Percentiles rank a stretch among this genome's conserved stretches.
Conservation (phyloP, 164 flowering plant genomes). For the Warburgia ugandensis region DNA sequence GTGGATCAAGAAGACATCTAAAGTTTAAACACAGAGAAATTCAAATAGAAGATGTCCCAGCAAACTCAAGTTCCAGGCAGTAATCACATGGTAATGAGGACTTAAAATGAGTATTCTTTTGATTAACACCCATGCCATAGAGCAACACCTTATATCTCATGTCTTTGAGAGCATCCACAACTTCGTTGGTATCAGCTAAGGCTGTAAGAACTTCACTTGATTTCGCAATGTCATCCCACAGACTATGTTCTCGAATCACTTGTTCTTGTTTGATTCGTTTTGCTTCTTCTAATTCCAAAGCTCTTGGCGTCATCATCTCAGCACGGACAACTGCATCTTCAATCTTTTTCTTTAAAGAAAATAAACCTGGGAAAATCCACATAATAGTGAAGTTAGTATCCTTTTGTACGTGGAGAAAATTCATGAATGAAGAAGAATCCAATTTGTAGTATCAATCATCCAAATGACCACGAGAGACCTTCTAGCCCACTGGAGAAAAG, state of each 20-base stretch:
- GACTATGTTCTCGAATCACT: constrained; percentile 41
- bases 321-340: constrained; percentile 69
- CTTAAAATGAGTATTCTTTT: constrained; percentile 3
- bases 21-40: no score
- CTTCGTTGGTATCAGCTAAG: constrained; percentile 59
- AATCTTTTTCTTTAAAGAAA: constrained; percentile 69
- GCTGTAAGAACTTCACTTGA: constrained; percentile 57
- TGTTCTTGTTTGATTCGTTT: constrained; percentile 53
- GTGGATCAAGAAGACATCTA: no score
- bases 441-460: no score
- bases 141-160: constrained; percentile 57
- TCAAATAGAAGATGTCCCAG: no score
- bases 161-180: constrained; percentile 69
- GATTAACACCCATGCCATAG: constrained; percentile 10
- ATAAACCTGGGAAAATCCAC: constrained; percentile 32
- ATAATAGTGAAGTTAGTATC: neutral
- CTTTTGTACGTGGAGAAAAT: neutral
- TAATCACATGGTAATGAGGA: neutral
- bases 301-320: constrained; percentile 49
- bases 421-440: neutral
- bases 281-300: constrained; percentile 68
- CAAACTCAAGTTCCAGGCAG: neutral
- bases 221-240: constrained; percentile 74
- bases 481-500: no score
- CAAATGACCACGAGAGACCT: no score